Evolutionary conservation across 345 rosid genomes (phyloP).

Genomic region (Schrenkiella parvula): DNA sequence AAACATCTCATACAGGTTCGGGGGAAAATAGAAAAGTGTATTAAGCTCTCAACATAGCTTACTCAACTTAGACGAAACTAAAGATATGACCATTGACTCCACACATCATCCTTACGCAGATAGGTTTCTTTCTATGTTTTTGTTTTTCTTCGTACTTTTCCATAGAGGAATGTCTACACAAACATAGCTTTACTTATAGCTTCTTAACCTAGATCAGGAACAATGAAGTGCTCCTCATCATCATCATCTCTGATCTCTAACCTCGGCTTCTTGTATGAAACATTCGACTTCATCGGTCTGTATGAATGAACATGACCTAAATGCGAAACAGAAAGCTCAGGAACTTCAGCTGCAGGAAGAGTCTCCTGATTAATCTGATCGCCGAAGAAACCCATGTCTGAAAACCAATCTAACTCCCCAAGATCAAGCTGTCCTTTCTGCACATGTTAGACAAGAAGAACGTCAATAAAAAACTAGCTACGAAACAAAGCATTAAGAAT

Average conservation of each 20-base stretch:
- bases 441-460: not conserved
- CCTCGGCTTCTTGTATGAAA: slow-evolving; percentile 75
- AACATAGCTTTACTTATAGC: not conserved
- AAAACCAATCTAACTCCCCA: slow-evolving; percentile 81
- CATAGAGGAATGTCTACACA: slow-evolving; percentile 12
- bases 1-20: slow-evolving; percentile 3
- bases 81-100: slow-evolving; percentile 9
- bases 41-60: slow-evolving; percentile 6
- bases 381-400: slow-evolving; percentile 63
- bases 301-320: slow-evolving; percentile 32
- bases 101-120: slow-evolving; percentile 19
- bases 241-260: slow-evolving; percentile 50
- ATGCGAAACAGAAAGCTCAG: slow-evolving; percentile 59
- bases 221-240: slow-evolving; percentile 75
- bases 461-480: not conserved
- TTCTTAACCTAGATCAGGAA: slow-evolving; percentile 78
- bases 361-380: slow-evolving; percentile 62
- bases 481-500: not conserved
- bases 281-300: slow-evolving; percentile 47
- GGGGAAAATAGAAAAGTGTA: not conserved
- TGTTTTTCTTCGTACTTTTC: not conserved
- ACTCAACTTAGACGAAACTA: slow-evolving; percentile 14
- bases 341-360: slow-evolving; percentile 81
- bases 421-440: slow-evolving; percentile 80
- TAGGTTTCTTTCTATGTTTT: not conserved